phyloP scores from a whole-genome alignment of 179 eudicot genomes.

The Sideroxylon spinosum region DNA sequence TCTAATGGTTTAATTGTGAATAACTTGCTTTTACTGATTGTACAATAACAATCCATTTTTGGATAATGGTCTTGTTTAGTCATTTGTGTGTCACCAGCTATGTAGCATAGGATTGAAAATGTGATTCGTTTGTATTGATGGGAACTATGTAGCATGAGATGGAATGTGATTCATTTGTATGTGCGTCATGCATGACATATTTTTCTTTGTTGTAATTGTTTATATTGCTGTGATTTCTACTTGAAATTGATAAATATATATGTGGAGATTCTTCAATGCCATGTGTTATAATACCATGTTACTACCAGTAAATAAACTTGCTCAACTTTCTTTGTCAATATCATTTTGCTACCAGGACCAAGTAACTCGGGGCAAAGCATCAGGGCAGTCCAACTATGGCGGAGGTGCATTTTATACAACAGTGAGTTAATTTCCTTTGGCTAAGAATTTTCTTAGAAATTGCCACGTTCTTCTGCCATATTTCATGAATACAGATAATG shows the following conservation, averaged over 20 bases:
- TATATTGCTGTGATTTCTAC: not conserved
- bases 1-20: not conserved
- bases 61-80: not conserved
- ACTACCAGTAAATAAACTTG: not conserved
- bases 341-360: conserved; percentile 31
- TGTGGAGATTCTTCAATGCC: not conserved
- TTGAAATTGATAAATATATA: not conserved
- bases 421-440: conserved; percentile 26
- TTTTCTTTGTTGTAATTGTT: not conserved
- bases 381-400: conserved; percentile 41
- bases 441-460: not conserved
- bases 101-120: not conserved
- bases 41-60: not conserved
- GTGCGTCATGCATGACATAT: not conserved
- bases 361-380: conserved; percentile 31
- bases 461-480: not conserved
- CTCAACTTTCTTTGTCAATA: not conserved
- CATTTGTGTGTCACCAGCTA: not conserved
- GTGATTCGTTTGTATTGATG: too few relatives aligned
- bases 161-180: not conserved
- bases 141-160: too few relatives aligned
- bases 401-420: conserved; percentile 61
- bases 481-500: not conserved
- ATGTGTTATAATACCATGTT: not conserved
- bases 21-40: not conserved